A percentile compares a stretch with the other conserved stretches of the same genome.
Evolutionary conservation across 768 basidiomycete genomes (phyloP).

Genomic region (Tulasnella sp.): DNA sequence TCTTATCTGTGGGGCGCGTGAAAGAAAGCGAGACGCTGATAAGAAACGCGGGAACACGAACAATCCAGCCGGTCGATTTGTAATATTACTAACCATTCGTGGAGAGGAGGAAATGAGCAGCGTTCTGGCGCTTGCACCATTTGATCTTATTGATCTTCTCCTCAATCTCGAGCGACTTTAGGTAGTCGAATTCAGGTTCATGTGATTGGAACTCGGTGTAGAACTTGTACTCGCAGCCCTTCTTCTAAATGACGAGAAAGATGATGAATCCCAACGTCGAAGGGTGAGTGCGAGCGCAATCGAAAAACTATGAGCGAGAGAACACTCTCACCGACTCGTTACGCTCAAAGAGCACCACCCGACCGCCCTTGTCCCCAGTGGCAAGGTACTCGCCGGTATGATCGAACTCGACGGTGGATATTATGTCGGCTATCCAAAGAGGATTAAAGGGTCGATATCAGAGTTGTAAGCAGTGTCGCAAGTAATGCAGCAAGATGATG

Average conservation of each 20-base stretch:
- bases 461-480: background rate
- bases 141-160: constrained; percentile 99
- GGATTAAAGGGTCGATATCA: constrained; percentile 2
- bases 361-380: constrained; percentile 98
- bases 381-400: constrained; percentile 99
- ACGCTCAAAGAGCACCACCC: constrained; percentile 96
- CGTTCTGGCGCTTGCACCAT: constrained; percentile 98
- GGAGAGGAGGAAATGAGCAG: constrained; percentile 91
- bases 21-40: background rate
- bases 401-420: constrained; percentile 99
- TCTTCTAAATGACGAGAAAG: constrained; percentile 55
- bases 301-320: background rate
- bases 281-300: constrained; percentile 24
- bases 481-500: background rate
- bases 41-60: background rate
- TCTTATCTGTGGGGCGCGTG: constrained; percentile 63
- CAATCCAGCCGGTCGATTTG: constrained; percentile 4
- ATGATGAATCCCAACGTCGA: too few species aligned
- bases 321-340: constrained; percentile 74
- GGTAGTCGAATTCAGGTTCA: constrained; percentile 99
- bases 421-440: constrained; percentile 93
- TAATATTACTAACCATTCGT: constrained; percentile 68
- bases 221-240: constrained; percentile 99
- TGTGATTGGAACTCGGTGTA: constrained; percentile 99
- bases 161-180: constrained; percentile 99